phyloP scores from a whole-genome alignment of 495 filamentous ascomycete genomes.

The Lentithecium fluviatile region DNA sequence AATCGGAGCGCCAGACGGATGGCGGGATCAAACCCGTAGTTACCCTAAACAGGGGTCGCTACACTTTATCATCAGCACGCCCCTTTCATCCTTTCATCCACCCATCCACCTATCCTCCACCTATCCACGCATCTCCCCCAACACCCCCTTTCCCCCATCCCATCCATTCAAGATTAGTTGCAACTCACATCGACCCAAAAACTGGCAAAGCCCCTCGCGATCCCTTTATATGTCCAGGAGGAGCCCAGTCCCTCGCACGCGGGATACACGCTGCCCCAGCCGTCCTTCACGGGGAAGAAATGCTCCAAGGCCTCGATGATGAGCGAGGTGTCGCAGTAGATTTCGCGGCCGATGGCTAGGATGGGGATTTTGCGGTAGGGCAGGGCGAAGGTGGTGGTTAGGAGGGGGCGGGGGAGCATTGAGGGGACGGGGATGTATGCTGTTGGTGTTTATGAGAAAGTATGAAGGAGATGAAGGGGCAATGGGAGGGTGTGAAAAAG shows the following conservation, averaged over 20 bases:
- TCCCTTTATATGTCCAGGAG: conserved; percentile 13
- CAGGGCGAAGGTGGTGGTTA: conserved; percentile 36
- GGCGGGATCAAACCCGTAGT: conserved; percentile 40
- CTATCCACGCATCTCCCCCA: too few species aligned
- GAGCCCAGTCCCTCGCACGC: neutral
- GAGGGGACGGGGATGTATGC: conserved; percentile 37
- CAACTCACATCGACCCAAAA: conserved; percentile 28
- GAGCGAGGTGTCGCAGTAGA: conserved; percentile 41
- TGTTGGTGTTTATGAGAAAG: neutral
- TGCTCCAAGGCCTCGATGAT: conserved; percentile 42
- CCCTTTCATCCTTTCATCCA: too few species aligned
- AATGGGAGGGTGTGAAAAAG: too few species aligned
- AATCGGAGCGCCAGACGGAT: conserved; percentile 37
- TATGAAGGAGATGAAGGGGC: too few species aligned
- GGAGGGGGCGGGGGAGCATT: conserved; percentile 38
- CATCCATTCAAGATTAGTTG: neutral
- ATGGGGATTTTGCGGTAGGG: conserved; percentile 43
- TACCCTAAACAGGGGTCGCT: conserved; percentile 38
- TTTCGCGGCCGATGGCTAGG: conserved; percentile 39
- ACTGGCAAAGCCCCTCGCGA: conserved; percentile 26
- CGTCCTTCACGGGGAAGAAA: conserved; percentile 10
- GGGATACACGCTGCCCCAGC: conserved; percentile 23
- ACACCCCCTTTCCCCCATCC: too few species aligned
- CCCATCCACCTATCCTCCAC: too few species aligned
- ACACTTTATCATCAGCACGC: neutral